A percentile compares a stretch with the other conserved stretches of the same genome.
Conservation (phyloP, 495 filamentous ascomycete genomes). For the Neurospora terricola region DNA sequence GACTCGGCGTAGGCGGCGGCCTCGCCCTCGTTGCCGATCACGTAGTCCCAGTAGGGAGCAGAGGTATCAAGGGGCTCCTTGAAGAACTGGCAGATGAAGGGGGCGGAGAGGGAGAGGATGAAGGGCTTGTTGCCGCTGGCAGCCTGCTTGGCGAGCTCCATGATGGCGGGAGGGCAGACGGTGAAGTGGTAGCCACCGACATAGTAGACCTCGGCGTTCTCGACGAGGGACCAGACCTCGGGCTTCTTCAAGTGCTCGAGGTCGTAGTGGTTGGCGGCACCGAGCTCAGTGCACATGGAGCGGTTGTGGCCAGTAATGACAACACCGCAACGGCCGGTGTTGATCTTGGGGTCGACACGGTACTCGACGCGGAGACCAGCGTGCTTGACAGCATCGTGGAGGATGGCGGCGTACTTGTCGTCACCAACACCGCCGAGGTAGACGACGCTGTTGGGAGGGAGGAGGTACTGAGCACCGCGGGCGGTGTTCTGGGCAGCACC, state of each 20-base stretch:
- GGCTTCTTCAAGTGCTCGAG: slow-evolving; percentile 85
- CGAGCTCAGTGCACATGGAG: slow-evolving; percentile 89
- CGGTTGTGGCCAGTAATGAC: slow-evolving; percentile 93
- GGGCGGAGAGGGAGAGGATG: slow-evolving; percentile 80
- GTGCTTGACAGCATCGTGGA: slow-evolving; percentile 65
- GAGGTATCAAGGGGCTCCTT: slow-evolving; percentile 84
- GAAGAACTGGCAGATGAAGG: slow-evolving; percentile 96
- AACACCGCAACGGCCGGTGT: slow-evolving; percentile 90
- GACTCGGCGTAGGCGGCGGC: slow-evolving; percentile 74
- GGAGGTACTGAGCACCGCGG: slow-evolving; percentile 92
- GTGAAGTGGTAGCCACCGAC: slow-evolving; percentile 74
- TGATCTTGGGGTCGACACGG: slow-evolving; percentile 67
- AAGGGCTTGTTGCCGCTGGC: slow-evolving; percentile 83
- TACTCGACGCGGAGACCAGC: slow-evolving; percentile 89
- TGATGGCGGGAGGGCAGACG: slow-evolving; percentile 80
- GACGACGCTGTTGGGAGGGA: slow-evolving; percentile 73
- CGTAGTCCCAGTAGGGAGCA: slow-evolving; percentile 86
- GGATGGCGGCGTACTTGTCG: slow-evolving; percentile 82
- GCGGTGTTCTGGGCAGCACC: slow-evolving; percentile 98
- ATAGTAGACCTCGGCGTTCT: slow-evolving; percentile 81
- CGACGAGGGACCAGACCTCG: slow-evolving; percentile 80
- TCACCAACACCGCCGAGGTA: slow-evolving; percentile 89
- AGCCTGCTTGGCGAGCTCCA: slow-evolving; percentile 83
- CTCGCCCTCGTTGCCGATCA: slow-evolving; percentile 96
- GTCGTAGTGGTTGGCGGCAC: slow-evolving; percentile 93